A percentile compares a stretch with the other conserved stretches of the same genome.
Evolutionary conservation across 2,329 filamentous ascomycete species (phyloP).

Genomic region (Ascochyta rabiei): DNA sequence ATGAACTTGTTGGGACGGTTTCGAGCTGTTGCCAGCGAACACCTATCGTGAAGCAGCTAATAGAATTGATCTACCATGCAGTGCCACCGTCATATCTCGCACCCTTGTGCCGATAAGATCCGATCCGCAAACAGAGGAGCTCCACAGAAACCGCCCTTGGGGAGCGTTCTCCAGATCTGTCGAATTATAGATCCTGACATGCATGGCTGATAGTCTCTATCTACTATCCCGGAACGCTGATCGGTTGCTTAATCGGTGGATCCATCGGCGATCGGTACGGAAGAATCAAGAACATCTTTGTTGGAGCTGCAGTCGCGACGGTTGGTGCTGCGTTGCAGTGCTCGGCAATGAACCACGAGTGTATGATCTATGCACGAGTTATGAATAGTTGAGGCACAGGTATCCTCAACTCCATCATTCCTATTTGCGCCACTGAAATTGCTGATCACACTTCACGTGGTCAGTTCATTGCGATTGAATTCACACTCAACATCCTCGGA

Average conservation of each 20-base stretch:
- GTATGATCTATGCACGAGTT: conserved; percentile 61
- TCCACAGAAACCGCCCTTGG: conserved; percentile 1
- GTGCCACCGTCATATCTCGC: neutral
- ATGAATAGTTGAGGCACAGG: conserved; percentile 72
- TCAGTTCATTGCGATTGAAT: conserved; percentile 73
- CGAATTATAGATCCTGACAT: conserved; percentile 5
- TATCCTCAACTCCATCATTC: conserved; percentile 72
- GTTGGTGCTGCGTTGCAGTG: conserved; percentile 67
- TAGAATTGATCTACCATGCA: neutral
- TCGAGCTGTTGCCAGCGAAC: too few relatives aligned
- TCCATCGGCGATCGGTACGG: conserved; percentile 34
- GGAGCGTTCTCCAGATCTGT: conserved; percentile 8
- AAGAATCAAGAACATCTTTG: conserved; percentile 37
- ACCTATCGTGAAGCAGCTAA: neutral
- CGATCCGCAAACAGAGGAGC: neutral
- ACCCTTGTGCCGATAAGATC: neutral
- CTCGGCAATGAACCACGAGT: conserved; percentile 67
- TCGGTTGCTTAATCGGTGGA: conserved; percentile 34
- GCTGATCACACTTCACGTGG: conserved; percentile 71
- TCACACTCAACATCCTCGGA: conserved; percentile 75
- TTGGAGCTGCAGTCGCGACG: conserved; percentile 32
- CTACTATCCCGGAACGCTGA: conserved; percentile 39
- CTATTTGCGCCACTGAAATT: conserved; percentile 74
- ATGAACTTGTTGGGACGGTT: neutral
- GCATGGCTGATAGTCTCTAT: conserved; percentile 41